Conservation (phyloP, 148 eudicot species). For the Pouteria glomerata region DNA sequence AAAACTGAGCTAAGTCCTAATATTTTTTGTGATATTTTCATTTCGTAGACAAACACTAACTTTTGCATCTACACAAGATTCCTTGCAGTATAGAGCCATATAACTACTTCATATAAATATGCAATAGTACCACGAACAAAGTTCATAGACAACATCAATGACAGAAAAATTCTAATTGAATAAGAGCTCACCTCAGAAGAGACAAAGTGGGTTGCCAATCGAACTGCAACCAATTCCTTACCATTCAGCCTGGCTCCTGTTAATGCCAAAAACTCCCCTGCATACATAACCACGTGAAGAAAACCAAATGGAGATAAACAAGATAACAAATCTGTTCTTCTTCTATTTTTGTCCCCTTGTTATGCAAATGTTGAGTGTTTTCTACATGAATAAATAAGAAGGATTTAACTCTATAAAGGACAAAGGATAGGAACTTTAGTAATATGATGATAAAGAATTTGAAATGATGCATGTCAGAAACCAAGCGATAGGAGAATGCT, state of each 20-base stretch:
- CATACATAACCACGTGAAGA: slow-evolving; percentile 14
- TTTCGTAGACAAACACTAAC: too few species aligned
- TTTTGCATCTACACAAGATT: too few species aligned
- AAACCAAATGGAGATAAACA: slow-evolving; percentile 3
- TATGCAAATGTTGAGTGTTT: background rate
- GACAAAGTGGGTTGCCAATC: slow-evolving; percentile 92
- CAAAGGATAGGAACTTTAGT: background rate
- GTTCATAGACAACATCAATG: background rate
- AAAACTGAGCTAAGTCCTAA: too few species aligned
- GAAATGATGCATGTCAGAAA: background rate
- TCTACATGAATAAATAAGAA: background rate
- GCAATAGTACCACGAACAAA: background rate
- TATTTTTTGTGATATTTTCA: too few species aligned
- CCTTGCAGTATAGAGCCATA: background rate
- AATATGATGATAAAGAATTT: background rate
- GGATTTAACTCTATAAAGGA: background rate
- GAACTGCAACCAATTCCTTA: slow-evolving; percentile 72
- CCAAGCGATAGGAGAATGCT: slow-evolving; percentile 11
- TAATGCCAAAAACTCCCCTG: slow-evolving; percentile 91
- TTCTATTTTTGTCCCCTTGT: background rate
- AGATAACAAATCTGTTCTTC: background rate
- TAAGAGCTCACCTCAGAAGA: slow-evolving; percentile 64
- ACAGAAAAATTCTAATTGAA: background rate
- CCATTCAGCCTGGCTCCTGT: slow-evolving; percentile 86
- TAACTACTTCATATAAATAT: background rate